Percentiles rank a stretch among this genome's conserved stretches.
These are phyloP conservation scores for Pseudocercospora ulei DNA, from an alignment of 2,329 filamentous ascomycete species.

Conservation along the genomic window DNA sequence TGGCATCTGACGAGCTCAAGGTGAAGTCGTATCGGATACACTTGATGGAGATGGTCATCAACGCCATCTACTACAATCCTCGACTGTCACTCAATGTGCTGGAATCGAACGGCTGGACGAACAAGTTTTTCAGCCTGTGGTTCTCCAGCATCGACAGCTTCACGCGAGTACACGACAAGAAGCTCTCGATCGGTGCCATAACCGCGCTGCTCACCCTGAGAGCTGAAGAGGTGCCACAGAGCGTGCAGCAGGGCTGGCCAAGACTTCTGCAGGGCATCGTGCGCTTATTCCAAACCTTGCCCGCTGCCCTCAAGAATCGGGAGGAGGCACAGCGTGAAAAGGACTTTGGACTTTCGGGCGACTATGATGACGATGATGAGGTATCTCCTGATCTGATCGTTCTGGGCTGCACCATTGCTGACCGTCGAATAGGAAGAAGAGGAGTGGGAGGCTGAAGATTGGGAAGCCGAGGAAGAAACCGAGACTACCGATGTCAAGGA, in stretches of 20 bases:
- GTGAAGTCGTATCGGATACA: conserved; percentile 92
- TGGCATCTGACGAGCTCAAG: conserved; percentile 66
- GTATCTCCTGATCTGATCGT: conserved; percentile 5
- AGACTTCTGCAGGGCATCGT: conserved; percentile 81
- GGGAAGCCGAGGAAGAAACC: conserved; percentile 54
- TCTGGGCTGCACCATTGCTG: conserved; percentile 5
- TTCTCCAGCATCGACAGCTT: conserved; percentile 94
- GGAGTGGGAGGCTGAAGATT: conserved; percentile 68
- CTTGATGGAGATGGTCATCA: conserved; percentile 98
- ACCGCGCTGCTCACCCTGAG: conserved; percentile 70
- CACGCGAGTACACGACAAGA: conserved; percentile 94
- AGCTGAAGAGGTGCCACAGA: conserved; percentile 74
- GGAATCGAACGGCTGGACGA: conserved; percentile 89
- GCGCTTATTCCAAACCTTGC: conserved; percentile 81
- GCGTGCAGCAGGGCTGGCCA: conserved; percentile 91
- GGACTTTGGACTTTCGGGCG: conserved; percentile 68
- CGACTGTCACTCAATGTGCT: conserved; percentile 72
- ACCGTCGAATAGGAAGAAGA: conserved; percentile 51
- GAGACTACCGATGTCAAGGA: conserved; percentile 65
- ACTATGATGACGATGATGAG: conserved; percentile 65
- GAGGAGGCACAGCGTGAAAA: conserved; percentile 81
- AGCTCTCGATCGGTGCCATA: conserved; percentile 91
- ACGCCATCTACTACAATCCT: conserved; percentile 95
- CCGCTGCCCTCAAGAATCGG: conserved; percentile 76
- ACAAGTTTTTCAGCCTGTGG: conserved; percentile 98